These are phyloP conservation scores for Solanum etuberosum DNA, from an alignment of 257 asterid species.

Conservation along the genomic window DNA sequence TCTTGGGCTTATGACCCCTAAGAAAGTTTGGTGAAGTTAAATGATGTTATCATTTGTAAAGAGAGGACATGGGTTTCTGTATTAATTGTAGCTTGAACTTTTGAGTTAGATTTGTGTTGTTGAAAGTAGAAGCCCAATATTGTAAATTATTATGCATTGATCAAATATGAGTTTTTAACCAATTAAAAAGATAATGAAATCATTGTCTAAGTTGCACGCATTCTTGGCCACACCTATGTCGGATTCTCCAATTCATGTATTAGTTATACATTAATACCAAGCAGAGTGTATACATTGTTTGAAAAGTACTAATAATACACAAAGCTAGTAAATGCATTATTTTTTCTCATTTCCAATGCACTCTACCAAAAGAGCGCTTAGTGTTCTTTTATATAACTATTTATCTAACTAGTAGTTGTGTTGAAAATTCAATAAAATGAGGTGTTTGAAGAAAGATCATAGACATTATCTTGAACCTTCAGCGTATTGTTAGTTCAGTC, in stretches of 20 bases:
- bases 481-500: too few species aligned
- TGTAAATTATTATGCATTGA: neutral
- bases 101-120: neutral
- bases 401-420: too few species aligned
- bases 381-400: too few species aligned
- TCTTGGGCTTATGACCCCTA: slow-evolving; percentile 60
- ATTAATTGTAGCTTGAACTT: neutral
- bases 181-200: neutral
- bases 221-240: neutral
- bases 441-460: too few species aligned
- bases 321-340: neutral
- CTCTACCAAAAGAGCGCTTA: neutral
- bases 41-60: neutral
- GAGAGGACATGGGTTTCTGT: neutral
- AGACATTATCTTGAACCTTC: too few species aligned
- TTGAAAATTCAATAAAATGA: too few species aligned
- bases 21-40: slow-evolving; percentile 46
- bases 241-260: neutral
- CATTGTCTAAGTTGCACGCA: neutral
- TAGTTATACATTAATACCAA: too few species aligned
- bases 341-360: neutral
- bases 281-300: neutral
- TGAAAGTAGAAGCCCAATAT: neutral
- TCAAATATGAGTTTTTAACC: neutral
- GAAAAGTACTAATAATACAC: neutral